Evolutionary conservation across 2,329 filamentous ascomycete species (phyloP).

Genomic region (Beauveria asiatica): DNA sequence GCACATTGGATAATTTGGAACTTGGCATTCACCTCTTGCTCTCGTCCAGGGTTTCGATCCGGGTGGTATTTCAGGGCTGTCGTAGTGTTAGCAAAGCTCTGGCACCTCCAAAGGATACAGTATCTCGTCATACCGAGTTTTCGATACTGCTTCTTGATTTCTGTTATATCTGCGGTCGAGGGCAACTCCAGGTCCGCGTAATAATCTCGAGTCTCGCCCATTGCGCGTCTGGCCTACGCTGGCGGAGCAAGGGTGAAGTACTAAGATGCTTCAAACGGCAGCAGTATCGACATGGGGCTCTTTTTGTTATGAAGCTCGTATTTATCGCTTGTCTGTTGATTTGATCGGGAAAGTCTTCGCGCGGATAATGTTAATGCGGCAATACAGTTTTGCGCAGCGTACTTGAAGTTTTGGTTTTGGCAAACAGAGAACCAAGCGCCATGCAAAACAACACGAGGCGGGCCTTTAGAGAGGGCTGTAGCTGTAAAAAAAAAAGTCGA

Average conservation of each 20-base stretch:
- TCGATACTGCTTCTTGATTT: conserved; percentile 80
- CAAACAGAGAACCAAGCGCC: background rate
- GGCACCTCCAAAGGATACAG: background rate
- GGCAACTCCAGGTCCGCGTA: conserved; percentile 75
- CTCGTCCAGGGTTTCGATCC: conserved; percentile 77
- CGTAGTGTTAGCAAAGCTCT: conserved; percentile 17
- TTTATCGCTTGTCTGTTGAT: background rate
- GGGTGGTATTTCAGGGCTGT: conserved; percentile 78
- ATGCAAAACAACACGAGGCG: background rate
- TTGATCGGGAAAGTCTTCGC: background rate
- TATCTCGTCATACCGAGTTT: conserved; percentile 55
- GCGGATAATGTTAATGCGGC: background rate
- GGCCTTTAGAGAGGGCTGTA: background rate
- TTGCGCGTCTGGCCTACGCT: conserved; percentile 13
- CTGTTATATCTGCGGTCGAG: conserved; percentile 57
- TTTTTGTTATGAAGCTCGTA: background rate
- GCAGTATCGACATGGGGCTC: conserved; percentile 3
- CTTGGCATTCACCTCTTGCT: conserved; percentile 68
- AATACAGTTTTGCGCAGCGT: background rate
- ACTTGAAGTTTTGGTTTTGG: background rate
- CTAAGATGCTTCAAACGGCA: background rate
- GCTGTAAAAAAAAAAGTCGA: background rate
- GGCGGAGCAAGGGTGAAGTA: background rate
- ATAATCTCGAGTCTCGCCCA: conserved; percentile 57
- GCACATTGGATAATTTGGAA: conserved; percentile 84